Conservation (phyloP, 2,329 filamentous ascomycete species). For the Penicillium sp. region DNA sequence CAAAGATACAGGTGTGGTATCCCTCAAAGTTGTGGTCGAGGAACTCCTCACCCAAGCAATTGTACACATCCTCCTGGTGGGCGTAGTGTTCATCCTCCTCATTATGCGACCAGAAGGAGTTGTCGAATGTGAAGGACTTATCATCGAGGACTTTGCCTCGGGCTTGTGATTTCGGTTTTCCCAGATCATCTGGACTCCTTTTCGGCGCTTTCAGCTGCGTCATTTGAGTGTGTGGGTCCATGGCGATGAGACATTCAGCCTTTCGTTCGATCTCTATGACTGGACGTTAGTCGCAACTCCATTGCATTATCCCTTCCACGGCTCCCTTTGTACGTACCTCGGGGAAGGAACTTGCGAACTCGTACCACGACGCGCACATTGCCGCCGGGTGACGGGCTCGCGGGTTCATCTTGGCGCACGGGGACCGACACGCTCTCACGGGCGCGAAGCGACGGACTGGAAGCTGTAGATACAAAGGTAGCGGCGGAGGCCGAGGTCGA, state of each 20-base stretch:
- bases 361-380: slow-evolving; percentile 80
- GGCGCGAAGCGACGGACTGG: slow-evolving; percentile 70
- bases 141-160: slow-evolving; percentile 71
- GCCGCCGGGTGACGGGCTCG: slow-evolving; percentile 56
- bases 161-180: slow-evolving; percentile 57
- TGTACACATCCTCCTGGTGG: slow-evolving; percentile 87
- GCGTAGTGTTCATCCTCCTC: slow-evolving; percentile 77
- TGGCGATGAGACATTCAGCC: slow-evolving; percentile 79
- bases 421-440: slow-evolving; percentile 62
- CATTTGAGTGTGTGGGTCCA: slow-evolving; percentile 81
- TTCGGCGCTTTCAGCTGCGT: slow-evolving; percentile 73
- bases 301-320: not conserved
- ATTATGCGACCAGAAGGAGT: slow-evolving; percentile 95
- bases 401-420: slow-evolving; percentile 41
- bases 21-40: slow-evolving; percentile 99
- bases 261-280: slow-evolving; percentile 69
- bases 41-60: slow-evolving; percentile 89
- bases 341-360: slow-evolving; percentile 69
- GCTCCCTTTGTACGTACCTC: slow-evolving; percentile 52
- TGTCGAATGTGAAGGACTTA: slow-evolving; percentile 92
- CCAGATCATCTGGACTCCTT: slow-evolving; percentile 46
- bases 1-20: slow-evolving; percentile 98
- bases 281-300: not conserved
- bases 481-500: slow-evolving; percentile 37
- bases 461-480: slow-evolving; percentile 58